A percentile compares a stretch with the other conserved stretches of the same genome.
phyloP scores from a whole-genome alignment of 2,329 filamentous ascomycete genomes.

The Penicillium polonicum region DNA sequence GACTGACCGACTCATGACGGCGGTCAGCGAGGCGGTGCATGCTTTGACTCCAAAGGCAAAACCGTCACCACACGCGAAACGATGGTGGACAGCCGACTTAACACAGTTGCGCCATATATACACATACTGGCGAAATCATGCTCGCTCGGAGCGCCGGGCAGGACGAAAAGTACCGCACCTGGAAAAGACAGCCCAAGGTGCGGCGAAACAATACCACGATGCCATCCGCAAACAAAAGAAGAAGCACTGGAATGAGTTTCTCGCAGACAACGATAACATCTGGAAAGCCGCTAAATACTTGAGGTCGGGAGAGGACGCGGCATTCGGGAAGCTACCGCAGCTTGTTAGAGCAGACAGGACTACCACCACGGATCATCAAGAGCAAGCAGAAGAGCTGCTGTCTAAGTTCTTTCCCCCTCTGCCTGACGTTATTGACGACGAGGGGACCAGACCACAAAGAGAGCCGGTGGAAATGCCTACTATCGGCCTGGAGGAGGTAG shows the following conservation, averaged over 20 bases:
- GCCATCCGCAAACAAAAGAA: constrained; percentile 25
- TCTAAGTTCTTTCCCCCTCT: constrained; percentile 18
- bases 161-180: constrained; percentile 22
- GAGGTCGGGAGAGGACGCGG: constrained; percentile 18
- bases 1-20: too few relatives aligned
- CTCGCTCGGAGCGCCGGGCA: constrained; percentile 12
- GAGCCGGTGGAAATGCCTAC: constrained; percentile 11
- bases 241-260: constrained; percentile 27
- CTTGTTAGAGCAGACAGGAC: constrained; percentile 17
- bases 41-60: too few relatives aligned
- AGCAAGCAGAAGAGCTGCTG: not conserved
- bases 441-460: constrained; percentile 16
- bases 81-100: constrained; percentile 25
- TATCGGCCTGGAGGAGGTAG: constrained; percentile 22
- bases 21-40: too few relatives aligned
- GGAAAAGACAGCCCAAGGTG: constrained; percentile 23
- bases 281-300: constrained; percentile 28
- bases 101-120: constrained; percentile 19
- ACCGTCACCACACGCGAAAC: constrained; percentile 7
- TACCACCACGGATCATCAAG: constrained; percentile 12
- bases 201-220: constrained; percentile 21
- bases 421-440: constrained; percentile 15
- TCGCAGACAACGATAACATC: constrained; percentile 27
- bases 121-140: constrained; percentile 15
- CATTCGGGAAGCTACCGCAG: constrained; percentile 18